A percentile compares a stretch with the other conserved stretches of the same genome.
Conservation (phyloP, 805 yeast genomes). For the Barnettozyma siamensis region DNA sequence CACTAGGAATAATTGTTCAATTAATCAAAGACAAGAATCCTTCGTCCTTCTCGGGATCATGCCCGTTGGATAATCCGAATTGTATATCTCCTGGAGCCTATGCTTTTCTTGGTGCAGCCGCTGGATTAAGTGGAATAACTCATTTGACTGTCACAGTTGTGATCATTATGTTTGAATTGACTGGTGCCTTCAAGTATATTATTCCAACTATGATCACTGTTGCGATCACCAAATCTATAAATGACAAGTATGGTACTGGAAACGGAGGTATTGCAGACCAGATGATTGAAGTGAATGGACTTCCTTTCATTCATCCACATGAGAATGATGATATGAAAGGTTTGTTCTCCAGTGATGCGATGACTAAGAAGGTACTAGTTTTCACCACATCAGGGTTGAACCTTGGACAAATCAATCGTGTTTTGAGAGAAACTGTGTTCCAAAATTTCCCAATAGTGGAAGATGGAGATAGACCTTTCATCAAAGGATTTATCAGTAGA, state of each 20-base stretch:
- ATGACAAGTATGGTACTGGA: conserved; percentile 60
- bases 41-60: conserved; percentile 17
- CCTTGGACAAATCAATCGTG: conserved; percentile 28
- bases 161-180: conserved; percentile 90
- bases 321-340: conserved; percentile 58
- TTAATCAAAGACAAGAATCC: conserved; percentile 36
- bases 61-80: conserved; percentile 34
- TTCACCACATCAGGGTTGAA: conserved; percentile 35
- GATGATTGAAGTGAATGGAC: conserved; percentile 83
- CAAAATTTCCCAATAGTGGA: conserved; percentile 52
- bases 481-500: conserved; percentile 43
- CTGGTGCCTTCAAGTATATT: conserved; percentile 90
- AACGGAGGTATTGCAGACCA: conserved; percentile 90
- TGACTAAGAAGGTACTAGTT: conserved; percentile 42
- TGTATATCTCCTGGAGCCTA: conserved; percentile 93
- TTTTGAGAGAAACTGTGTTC: conserved; percentile 31
- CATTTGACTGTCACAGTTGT: conserved; percentile 90
- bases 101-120: conserved; percentile 95
- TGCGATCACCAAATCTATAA: conserved; percentile 77
- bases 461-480: conserved; percentile 31
- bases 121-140: conserved; percentile 90
- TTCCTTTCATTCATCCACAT: conserved; percentile 73
- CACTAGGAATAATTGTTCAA: conserved; percentile 71
- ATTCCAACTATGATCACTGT: conserved; percentile 96
- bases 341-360: conserved; percentile 47